Evolutionary conservation across 345 rosid species (phyloP).

Genomic region (Eucalyptus tenuipes): DNA sequence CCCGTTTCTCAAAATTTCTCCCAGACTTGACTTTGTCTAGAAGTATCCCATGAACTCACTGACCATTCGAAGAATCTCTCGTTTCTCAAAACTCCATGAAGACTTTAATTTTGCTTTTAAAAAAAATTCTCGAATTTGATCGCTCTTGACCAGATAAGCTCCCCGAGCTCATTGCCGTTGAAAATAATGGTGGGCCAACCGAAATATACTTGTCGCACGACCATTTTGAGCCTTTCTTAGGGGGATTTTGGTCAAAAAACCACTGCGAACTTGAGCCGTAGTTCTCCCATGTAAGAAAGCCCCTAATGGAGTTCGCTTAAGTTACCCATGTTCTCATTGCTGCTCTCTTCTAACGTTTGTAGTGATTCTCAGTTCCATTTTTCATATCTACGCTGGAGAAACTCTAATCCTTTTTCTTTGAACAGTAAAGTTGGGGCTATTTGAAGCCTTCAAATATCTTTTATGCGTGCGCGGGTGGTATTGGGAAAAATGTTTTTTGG

Average conservation of each 20-base stretch:
- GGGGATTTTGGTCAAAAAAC: not conserved
- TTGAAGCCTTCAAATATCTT: not conserved
- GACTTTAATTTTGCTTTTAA: not conserved
- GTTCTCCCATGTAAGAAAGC: not conserved
- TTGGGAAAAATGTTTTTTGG: not conserved
- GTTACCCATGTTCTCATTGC: not conserved
- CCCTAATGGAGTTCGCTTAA: not conserved
- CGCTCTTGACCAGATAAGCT: not conserved
- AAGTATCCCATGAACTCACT: not conserved
- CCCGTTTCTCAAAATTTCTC: not conserved
- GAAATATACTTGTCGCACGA: not conserved
- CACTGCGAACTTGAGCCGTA: not conserved
- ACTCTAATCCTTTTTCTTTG: not conserved
- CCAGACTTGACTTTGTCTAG: not conserved
- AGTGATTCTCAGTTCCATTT: not conserved
- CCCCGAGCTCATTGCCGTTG: not conserved
- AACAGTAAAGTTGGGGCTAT: too few species aligned
- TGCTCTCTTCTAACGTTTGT: not conserved
- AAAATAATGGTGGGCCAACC: not conserved
- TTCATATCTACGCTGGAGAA: not conserved
- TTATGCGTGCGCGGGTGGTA: not conserved
- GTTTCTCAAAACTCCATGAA: not conserved
- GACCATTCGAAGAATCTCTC: not conserved
- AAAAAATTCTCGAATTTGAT: not conserved
- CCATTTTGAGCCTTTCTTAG: not conserved